Evolutionary conservation across 192 early-diverging fungal species (phyloP), one percentile per base, ranked within the genome.

Genomic region (Lunasporangiospora selenospora): DNA sequence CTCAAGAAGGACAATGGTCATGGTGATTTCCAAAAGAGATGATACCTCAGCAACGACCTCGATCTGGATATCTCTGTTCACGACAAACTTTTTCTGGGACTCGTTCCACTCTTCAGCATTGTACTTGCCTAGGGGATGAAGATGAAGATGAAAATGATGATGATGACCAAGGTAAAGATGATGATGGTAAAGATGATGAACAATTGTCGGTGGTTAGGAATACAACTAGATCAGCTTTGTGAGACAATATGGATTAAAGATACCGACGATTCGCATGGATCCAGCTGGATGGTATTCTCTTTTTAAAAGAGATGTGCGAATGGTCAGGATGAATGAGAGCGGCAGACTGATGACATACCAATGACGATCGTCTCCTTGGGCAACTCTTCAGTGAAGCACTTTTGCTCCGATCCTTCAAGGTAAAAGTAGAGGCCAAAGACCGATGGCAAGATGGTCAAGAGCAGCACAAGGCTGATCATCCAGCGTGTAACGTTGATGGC

Each of bases 321-420:
- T 10, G 34, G 27, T 39, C 15, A 27, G 10, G n/a, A n/a, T n/a
- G n/a, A n/a, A n/a, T n/a, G n/a, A n/a, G 10, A 29, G 18, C 34
- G 27, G 21, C 27, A 67, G 38, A 30, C 29, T 26, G 32, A 13
- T 16, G 12, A 48, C 65, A 49, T 75, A 87, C 95, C 93, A 19
- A 89, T 86, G 27, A 94, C 89, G 41, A 91, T 82, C 26, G 93
- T 92, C 53, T 93, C 92, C 70, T 86, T 88, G 23, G 96, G 93
- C 32, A 98, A 81, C 59, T 98, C 95, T 67, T 98, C 96, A n/a
- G 92, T 79, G 58, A 98, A 98, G 77, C 96, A 98, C 67, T 91
- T 87, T 67, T 89, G 86, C 58, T 95, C 91, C 36, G 75, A 75
- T 51, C 92, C 92, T 53, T 93, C 93, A 10, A 97, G 84, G 56